A percentile compares a stretch with the other conserved stretches of the same genome.
Evolutionary conservation across 768 basidiomycete species (phyloP).

Genomic region (Leccinum rimulosum): DNA sequence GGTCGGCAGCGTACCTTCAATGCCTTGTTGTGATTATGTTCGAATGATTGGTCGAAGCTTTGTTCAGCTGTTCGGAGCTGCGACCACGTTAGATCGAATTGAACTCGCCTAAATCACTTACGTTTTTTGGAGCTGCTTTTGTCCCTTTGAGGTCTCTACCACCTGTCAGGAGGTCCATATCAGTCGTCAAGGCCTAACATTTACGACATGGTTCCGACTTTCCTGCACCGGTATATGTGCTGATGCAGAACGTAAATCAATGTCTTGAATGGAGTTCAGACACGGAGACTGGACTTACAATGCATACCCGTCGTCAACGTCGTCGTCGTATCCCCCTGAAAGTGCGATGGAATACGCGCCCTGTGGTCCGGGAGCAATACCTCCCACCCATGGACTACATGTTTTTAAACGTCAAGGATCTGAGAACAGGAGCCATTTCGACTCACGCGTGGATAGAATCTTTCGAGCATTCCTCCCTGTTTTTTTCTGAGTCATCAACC

Average conservation of each 20-base stretch:
- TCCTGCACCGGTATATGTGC: slow-evolving; percentile 83
- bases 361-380: slow-evolving; percentile 57
- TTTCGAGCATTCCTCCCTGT: slow-evolving; percentile 59
- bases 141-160: slow-evolving; percentile 89
- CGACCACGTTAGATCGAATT: neutral
- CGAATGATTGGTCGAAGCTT: slow-evolving; percentile 79
- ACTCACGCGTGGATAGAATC: slow-evolving; percentile 87
- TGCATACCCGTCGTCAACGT: slow-evolving; percentile 76
- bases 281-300: slow-evolving; percentile 53
- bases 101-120: slow-evolving; percentile 30
- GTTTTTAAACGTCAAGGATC: neutral
- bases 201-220: neutral
- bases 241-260: slow-evolving; percentile 26
- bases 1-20: slow-evolving; percentile 46
- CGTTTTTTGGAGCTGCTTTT: slow-evolving; percentile 79
- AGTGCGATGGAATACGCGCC: slow-evolving; percentile 87
- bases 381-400: slow-evolving; percentile 75
- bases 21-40: slow-evolving; percentile 67
- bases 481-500: neutral
- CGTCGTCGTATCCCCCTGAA: slow-evolving; percentile 87
- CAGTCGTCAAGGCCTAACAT: neutral
- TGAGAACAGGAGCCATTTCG: neutral
- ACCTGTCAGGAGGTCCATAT: slow-evolving; percentile 39
- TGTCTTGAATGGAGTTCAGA: neutral
- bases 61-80: slow-evolving; percentile 89